Percentiles rank a stretch among this genome's conserved stretches.
Conservation (phyloP, 2,329 filamentous ascomycete genomes). For the Verruconis gallopava region DNA sequence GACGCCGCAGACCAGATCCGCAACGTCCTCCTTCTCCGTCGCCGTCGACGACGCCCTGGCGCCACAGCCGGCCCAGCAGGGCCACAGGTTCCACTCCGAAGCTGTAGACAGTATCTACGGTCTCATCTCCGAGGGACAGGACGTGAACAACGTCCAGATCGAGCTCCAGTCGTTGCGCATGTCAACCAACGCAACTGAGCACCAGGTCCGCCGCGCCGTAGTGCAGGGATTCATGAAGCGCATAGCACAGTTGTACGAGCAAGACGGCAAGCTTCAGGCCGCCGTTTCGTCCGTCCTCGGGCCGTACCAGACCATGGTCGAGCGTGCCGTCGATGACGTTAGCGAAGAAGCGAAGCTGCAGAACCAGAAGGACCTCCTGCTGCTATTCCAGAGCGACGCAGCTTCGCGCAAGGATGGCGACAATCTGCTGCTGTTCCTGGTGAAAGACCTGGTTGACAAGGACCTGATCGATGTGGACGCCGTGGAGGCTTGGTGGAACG, state of each 20-base stretch:
- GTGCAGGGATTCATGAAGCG: conserved; percentile 75
- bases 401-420: conserved; percentile 50
- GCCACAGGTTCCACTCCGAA: conserved; percentile 65
- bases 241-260: conserved; percentile 55
- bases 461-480: conserved; percentile 85
- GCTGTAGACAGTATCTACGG: conserved; percentile 80
- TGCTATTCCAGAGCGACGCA: conserved; percentile 71
- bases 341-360: conserved; percentile 11
- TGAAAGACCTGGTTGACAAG: conserved; percentile 73
- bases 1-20: conserved; percentile 37
- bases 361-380: conserved; percentile 76
- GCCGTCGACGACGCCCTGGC: conserved; percentile 48
- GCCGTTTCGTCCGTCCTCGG: conserved; percentile 8
- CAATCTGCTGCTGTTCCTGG: conserved; percentile 58
- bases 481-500: conserved; percentile 78
- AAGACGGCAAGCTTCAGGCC: conserved; percentile 14
- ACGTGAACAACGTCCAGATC: conserved; percentile 75
- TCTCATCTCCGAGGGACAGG: conserved; percentile 58
- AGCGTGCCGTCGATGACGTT: background rate
- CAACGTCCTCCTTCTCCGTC: conserved; percentile 61
- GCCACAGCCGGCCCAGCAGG: conserved; percentile 20
- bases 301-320: background rate
- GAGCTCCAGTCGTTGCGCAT: conserved; percentile 92
- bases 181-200: conserved; percentile 77
- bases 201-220: conserved; percentile 76